Evolutionary conservation across 129 eudicot species (phyloP), one percentile per base, ranked within the genome.

Genomic region (Gnaphalium uliginosum): DNA sequence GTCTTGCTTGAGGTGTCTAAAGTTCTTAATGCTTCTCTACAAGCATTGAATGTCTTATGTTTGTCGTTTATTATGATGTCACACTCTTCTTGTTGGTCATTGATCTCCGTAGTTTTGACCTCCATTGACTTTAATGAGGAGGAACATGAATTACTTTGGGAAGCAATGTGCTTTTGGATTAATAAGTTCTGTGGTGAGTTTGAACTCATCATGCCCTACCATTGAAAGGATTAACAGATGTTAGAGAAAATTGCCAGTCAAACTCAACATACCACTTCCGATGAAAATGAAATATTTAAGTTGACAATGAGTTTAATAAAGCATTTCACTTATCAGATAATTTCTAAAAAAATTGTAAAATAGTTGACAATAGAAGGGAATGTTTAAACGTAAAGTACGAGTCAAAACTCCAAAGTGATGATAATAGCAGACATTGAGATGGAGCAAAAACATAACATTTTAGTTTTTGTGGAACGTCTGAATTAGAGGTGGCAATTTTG

Each of bases 1-100:
- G 68, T 81, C 77, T 85, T 85, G 65, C 86, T 87, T 81, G 90
- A 81, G 46, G 83, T 69, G 2, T 85, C 90, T 82, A 90, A 67
- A 41, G 64, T 74, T 26, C 68, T 62, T 69, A 90, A 65, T 48
- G 90, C 88, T 67, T 90, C 90, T 81, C 72, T 78, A 54, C 88
- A 90, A 24, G 86, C 81, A 26, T 27, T 43, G 30, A 83, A 73
- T 58, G 76, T 53, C 48, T 79, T 73, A 19, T 25, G 53, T 75
- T 71, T 73, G 48, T 56, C 82, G 25, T 24, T 61, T 62, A 9
- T 35, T 37, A 53, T 66, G 13, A n/a, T 54, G 59, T 46, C 71
- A 66, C 66, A 54, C 41, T 65, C 78, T 66, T 83, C 27, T 77
- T 77, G 76, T 18, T 73, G 78, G 70, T 50, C 81, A 51, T 17